Conservation (phyloP, 306 rosid genomes). For the Cicer bijugum region DNA sequence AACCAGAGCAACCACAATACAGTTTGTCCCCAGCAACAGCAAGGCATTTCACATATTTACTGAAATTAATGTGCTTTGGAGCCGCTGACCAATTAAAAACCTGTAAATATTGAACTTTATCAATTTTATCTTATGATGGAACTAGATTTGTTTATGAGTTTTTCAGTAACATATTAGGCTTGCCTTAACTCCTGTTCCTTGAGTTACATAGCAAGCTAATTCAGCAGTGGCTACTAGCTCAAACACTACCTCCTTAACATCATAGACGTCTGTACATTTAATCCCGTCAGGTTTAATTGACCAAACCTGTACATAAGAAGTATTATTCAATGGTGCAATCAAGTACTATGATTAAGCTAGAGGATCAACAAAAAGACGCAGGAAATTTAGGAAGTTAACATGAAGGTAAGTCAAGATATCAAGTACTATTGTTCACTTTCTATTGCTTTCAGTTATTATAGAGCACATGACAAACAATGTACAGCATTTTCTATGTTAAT, state of each 20-base stretch:
- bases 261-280: slow-evolving; percentile 70
- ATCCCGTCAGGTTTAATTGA: slow-evolving; percentile 68
- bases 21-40: slow-evolving; percentile 71
- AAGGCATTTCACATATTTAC: slow-evolving; percentile 76
- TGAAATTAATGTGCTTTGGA: slow-evolving; percentile 77
- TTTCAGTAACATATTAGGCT: slow-evolving; percentile 36
- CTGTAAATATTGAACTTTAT: slow-evolving; percentile 51
- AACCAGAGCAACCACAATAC: slow-evolving; percentile 88
- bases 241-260: slow-evolving; percentile 75
- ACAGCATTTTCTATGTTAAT: slow-evolving; percentile 3
- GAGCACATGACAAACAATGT: slow-evolving; percentile 12
- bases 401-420: slow-evolving; percentile 25
- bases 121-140: slow-evolving; percentile 24
- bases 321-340: slow-evolving; percentile 29
- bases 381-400: slow-evolving; percentile 2
- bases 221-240: slow-evolving; percentile 69
- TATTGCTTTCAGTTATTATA: slow-evolving; percentile 27
- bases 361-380: slow-evolving; percentile 28
- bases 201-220: slow-evolving; percentile 75
- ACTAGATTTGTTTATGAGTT: slow-evolving; percentile 32
- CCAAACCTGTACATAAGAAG: slow-evolving; percentile 66
- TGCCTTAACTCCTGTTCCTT: slow-evolving; percentile 88
- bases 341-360: slow-evolving; percentile 9
- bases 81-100: slow-evolving; percentile 66
- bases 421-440: slow-evolving; percentile 15